Base-by-base conservation (phyloP, 257 asterid genomes). In the Penstemon barbatus region DNA sequence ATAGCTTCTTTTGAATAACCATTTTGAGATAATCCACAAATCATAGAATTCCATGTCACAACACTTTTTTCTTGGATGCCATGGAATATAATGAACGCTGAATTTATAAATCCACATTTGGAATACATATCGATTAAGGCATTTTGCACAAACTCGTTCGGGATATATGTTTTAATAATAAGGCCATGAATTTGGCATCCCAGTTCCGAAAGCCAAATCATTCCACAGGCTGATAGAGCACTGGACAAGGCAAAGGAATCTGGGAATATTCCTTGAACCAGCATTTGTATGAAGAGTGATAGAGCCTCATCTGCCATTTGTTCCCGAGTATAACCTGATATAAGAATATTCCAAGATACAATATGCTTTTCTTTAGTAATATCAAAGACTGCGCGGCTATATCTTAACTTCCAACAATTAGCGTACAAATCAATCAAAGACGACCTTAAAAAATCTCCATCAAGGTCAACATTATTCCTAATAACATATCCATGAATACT, bases 1-100 rank as follows among this genome's bases (percentile, higher is more conserved):
- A 90, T 72, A 51, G 93, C 89, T 81, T 86, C 87, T 9, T 76
- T 71, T 13, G 84, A 79, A 77, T 70, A 80, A 19, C 97, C 95
- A 50, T 90, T 90, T 57, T 80, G 96, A 18, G 79, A 78, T 61
- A 89, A 80, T 45, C 98, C 95, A 68, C 89, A 88, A 71, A 92
- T 83, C 86, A 92, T 83, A 65, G 91, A 81, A 72, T 90, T 92
- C 98, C 97, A 90, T 10, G 91, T 71, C 12, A 90, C 86, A n/a
- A 84, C 86, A 36, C 87, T 74, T 66, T 56, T 75, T 43, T 70
- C 71, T 57, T 48, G 71, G 61, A 77, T 12, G 12, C 69, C 84
- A 1, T 66, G 68, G 57, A 92, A 92, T 71, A 86, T 63, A 66
- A 69, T 48, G 58, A 48, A 55, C 3, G 96, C 98, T 0, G 88